Percentiles rank a stretch among this genome's conserved stretches.
These are phyloP conservation scores for Blastobotrys arbuscula DNA, from an alignment of 1,139 yeast species.

Conservation along the genomic window DNA sequence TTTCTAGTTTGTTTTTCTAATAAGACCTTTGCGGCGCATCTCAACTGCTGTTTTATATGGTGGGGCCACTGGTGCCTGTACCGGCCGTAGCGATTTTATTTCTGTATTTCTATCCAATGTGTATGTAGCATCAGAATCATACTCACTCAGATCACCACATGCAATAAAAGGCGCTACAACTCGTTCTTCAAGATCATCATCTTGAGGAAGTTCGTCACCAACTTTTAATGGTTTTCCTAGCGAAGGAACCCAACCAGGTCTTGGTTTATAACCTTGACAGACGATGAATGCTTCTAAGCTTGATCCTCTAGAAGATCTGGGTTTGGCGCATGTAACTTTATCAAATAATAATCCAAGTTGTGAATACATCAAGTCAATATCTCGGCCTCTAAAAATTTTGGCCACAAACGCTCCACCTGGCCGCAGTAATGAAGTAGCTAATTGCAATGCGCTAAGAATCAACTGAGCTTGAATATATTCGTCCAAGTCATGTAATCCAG, in stretches of 20 bases:
- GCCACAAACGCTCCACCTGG: slow-evolving; percentile 95
- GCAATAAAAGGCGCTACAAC: slow-evolving; percentile 82
- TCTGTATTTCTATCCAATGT: slow-evolving; percentile 44
- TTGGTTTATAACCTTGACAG: slow-evolving; percentile 79
- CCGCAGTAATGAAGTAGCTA: slow-evolving; percentile 80
- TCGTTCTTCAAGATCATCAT: slow-evolving; percentile 51
- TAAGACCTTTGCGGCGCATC: slow-evolving; percentile 69
- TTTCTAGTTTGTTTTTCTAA: slow-evolving; percentile 20
- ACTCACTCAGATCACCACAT: slow-evolving; percentile 82
- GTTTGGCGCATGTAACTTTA: slow-evolving; percentile 88
- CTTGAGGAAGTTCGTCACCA: slow-evolving; percentile 12
- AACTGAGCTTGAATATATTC: slow-evolving; percentile 95
- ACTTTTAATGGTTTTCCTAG: slow-evolving; percentile 10
- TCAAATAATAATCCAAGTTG: slow-evolving; percentile 83
- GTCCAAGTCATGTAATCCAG: slow-evolving; percentile 93
- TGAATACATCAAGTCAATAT: slow-evolving; percentile 83
- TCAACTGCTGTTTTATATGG: slow-evolving; percentile 91
- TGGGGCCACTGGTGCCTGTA: slow-evolving; percentile 93
- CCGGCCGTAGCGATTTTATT: slow-evolving; percentile 65
- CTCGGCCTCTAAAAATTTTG: slow-evolving; percentile 92
- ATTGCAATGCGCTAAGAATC: slow-evolving; percentile 80
- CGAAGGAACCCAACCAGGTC: slow-evolving; percentile 71
- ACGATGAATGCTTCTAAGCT: slow-evolving; percentile 92
- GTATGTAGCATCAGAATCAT: slow-evolving; percentile 94
- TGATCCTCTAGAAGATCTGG: slow-evolving; percentile 89